These are phyloP conservation scores for Cryptococcus maquisensis DNA, from an alignment of 1,284 basidiomycete genomes.

Conservation along the genomic window DNA sequence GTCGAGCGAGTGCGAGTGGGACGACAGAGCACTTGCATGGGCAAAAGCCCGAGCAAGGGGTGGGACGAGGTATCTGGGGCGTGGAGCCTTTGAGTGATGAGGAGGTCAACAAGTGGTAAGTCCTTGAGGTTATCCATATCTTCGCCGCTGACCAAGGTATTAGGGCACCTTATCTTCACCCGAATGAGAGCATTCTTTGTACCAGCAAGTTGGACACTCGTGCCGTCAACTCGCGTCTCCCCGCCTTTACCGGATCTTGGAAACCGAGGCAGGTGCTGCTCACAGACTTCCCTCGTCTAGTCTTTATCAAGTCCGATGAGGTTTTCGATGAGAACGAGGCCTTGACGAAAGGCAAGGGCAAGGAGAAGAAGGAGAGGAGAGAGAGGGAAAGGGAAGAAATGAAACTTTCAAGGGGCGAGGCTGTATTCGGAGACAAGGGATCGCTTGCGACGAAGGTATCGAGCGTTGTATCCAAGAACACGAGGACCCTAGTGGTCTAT, in stretches of 20 bases:
- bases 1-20: neutral
- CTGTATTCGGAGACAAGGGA: neutral
- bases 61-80: slow-evolving; percentile 8
- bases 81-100: no score
- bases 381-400: neutral
- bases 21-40: neutral
- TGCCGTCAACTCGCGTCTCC: slow-evolving; percentile 27
- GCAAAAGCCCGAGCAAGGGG: slow-evolving; percentile 21
- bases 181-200: slow-evolving; percentile 45
- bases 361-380: no score
- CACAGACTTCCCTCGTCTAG: slow-evolving; percentile 54
- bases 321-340: neutral
- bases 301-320: slow-evolving; percentile 52
- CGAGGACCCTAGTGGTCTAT: no score
- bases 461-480: no score
- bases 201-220: no score
- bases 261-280: slow-evolving; percentile 48
- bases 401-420: neutral
- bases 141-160: no score
- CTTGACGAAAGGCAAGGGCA: no score
- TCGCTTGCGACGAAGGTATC: neutral
- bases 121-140: neutral
- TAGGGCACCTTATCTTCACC: slow-evolving; percentile 37
- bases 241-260: slow-evolving; percentile 40
- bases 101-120: slow-evolving; percentile 20